Base-by-base conservation (phyloP, 495 filamentous ascomycete species). In the Talaromyces liani region DNA sequence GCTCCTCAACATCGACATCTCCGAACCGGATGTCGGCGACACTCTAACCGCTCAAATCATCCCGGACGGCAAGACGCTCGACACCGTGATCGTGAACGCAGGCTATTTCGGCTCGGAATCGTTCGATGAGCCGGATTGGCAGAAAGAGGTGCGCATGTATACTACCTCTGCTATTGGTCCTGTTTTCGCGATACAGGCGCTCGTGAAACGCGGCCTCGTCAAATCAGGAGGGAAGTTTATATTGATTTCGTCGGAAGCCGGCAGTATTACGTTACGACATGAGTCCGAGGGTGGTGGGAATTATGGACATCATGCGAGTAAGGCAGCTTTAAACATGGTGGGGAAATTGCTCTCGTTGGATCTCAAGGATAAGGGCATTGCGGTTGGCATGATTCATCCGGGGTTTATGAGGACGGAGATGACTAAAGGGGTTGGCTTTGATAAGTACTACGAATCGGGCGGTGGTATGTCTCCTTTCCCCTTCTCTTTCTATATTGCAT, bases 341-440 rank as follows among this genome's bases (percentile, higher is more conserved):
- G 88, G 87, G 4, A 88, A 87, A 68, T 75, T 91, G 53, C 70
- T 91, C 36, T 85, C 82, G 66, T 71, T 89, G 65, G 88, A 91
- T 69, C 71, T 91, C 22, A 86, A 87, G 70, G 77, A 82, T 0
- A 75, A 85, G 49, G 84, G 80, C 0, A 80, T 91, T 58, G 79
- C 86, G 2, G 84, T 91, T 8, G 86, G 81, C 6, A 74, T 90
- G 58, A 79, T 91, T 20, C 88, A 91, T 71, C 88, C 88, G 4
- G 87, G 88, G 0, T 90, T 90, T 69, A 89, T 91, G 87, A 74
- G 88, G 56, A 90, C 88, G 18, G 85, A 90, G 67, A 88, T 90
- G 86, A 90, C 87, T 6, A 83, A 78, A 65, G 74, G 82, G 3
- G 88, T 90, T 27, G 87, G 85, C 9, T 90, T 89, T 68, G 88